Percentiles rank a stretch among this genome's conserved stretches.
phyloP scores from a whole-genome alignment of 108 stramenopile species.

The Skeletonema tropicum region DNA sequence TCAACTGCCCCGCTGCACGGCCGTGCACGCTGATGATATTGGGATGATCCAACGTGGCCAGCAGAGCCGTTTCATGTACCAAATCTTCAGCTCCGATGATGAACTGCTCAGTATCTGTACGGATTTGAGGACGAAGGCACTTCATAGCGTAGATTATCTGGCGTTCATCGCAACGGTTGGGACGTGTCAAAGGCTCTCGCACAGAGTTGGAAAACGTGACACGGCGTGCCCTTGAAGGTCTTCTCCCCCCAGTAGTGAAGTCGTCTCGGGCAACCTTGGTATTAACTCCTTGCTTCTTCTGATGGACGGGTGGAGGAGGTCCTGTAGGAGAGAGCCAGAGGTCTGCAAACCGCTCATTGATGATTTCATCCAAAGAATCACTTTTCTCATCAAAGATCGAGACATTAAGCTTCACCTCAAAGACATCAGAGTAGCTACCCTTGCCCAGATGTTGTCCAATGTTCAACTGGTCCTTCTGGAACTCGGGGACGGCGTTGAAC shows the following conservation, averaged over 20 bases:
- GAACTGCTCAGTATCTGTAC: slow-evolving; percentile 20
- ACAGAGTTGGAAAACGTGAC: neutral
- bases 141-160: slow-evolving; percentile 27
- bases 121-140: slow-evolving; percentile 26
- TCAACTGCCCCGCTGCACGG: slow-evolving; percentile 15
- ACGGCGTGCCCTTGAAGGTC: neutral
- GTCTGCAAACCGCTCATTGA: neutral
- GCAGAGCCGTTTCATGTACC: slow-evolving; percentile 31
- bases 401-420: neutral
- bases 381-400: neutral
- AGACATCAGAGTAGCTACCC: slow-evolving; percentile 7
- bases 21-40: slow-evolving; percentile 39
- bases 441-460: neutral
- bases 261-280: neutral
- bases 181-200: neutral
- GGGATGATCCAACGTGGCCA: slow-evolving; percentile 25
- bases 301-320: neutral
- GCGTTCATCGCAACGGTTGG: neutral
- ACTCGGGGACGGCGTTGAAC: slow-evolving; percentile 1
- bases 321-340: neutral
- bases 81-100: slow-evolving; percentile 35
- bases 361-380: neutral
- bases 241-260: neutral
- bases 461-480: neutral
- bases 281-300: neutral